A percentile compares a stretch with the other conserved stretches of the same genome.
Evolutionary conservation across 306 rosid genomes (phyloP).

Genomic region (Styphnolobium japonicum): DNA sequence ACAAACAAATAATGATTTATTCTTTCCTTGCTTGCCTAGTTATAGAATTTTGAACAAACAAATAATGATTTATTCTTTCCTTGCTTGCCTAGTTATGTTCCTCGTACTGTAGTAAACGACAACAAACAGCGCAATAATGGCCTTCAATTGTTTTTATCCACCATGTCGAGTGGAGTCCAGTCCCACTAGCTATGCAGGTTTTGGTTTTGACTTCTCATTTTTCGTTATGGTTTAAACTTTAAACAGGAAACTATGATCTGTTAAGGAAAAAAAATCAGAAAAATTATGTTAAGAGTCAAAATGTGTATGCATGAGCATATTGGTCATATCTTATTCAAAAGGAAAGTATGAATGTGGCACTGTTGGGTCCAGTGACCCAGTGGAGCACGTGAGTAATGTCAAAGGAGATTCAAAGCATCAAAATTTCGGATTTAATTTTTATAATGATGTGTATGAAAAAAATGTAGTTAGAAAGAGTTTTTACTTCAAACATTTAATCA

Average conservation of each 20-base stretch:
- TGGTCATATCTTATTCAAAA: not conserved
- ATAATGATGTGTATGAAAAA: too few species aligned
- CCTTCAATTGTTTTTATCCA: not conserved
- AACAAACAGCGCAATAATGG: not conserved
- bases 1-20: not conserved
- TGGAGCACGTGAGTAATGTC: constrained; percentile 43
- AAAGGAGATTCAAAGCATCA: constrained; percentile 14
- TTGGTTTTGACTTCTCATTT: not conserved
- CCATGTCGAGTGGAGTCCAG: not conserved
- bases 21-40: not conserved
- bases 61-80: not conserved
- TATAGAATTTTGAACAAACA: too few species aligned
- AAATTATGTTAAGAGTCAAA: not conserved
- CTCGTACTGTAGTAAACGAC: not conserved
- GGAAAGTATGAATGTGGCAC: not conserved
- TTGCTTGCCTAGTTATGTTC: not conserved
- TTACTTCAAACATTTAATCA: too few species aligned
- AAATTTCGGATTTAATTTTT: too few species aligned
- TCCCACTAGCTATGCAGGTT: not conserved
- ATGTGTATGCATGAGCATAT: not conserved
- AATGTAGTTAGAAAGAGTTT: too few species aligned
- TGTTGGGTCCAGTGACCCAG: constrained; percentile 25
- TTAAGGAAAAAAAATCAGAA: not conserved
- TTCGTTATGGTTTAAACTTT: too few species aligned
- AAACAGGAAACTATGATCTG: not conserved